These are phyloP conservation scores for Eucalyptus pauciflora DNA, from an alignment of 345 rosid genomes.

Conservation along the genomic window DNA sequence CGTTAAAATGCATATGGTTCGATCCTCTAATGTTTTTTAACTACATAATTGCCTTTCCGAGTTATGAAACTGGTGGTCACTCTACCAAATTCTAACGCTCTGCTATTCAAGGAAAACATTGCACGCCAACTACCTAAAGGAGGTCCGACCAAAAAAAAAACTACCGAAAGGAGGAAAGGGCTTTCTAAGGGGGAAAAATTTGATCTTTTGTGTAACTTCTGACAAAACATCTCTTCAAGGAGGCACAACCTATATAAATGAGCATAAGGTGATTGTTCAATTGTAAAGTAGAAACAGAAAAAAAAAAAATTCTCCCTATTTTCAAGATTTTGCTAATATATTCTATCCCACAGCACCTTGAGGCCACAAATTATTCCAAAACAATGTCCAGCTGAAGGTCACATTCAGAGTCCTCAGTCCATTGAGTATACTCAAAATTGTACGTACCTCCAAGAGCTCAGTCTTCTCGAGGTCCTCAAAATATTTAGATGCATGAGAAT, in stretches of 20 bases:
- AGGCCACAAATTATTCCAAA: background rate
- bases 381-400: background rate
- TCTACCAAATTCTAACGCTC: background rate
- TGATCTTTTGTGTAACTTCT: background rate
- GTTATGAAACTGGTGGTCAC: background rate
- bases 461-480: background rate
- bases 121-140: background rate
- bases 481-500: background rate
- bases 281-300: background rate
- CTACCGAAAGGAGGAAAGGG: background rate
- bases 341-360: background rate
- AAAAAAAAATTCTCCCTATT: background rate
- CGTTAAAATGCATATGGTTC: background rate
- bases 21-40: background rate
- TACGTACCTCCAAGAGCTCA: slow-evolving; percentile 1
- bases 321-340: background rate
- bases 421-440: background rate
- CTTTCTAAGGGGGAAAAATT: background rate
- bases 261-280: background rate
- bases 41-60: background rate
- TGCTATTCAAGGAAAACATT: background rate
- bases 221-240: background rate
- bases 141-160: background rate
- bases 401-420: background rate
- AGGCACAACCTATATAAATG: background rate